Evolutionary conservation across 768 basidiomycete genomes (phyloP).

Genomic region (Pseudohyphozyma bogoriensis): DNA sequence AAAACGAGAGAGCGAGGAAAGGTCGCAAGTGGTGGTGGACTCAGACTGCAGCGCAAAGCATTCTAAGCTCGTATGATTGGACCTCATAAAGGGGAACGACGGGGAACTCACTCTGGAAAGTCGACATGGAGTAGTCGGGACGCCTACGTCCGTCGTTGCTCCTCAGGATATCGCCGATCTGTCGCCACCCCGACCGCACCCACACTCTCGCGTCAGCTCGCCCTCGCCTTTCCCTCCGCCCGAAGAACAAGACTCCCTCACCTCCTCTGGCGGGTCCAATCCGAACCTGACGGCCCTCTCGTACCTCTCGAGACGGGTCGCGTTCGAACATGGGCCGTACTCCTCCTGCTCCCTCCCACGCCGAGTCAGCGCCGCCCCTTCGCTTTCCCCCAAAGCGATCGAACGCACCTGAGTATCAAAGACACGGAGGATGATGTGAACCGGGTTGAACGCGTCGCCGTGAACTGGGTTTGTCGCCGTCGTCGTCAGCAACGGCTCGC

Average conservation of each 20-base stretch:
- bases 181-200: neutral
- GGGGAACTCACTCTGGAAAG: constrained; percentile 46
- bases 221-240: neutral
- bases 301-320: constrained; percentile 52
- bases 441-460: constrained; percentile 18
- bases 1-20: neutral
- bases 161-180: constrained; percentile 70
- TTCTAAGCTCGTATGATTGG: neutral
- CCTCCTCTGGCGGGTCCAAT: constrained; percentile 68
- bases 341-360: constrained; percentile 46
- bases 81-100: neutral
- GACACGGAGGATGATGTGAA: constrained; percentile 27
- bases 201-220: neutral
- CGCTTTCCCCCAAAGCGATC: neutral
- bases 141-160: constrained; percentile 56
- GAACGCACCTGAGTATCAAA: no score
- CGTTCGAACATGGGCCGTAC: constrained; percentile 65
- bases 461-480: constrained; percentile 6
- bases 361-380: neutral
- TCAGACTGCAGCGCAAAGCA: neutral
- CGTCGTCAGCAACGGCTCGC: neutral
- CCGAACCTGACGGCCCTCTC: constrained; percentile 69
- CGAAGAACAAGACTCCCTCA: constrained; percentile 37
- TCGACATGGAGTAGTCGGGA: constrained; percentile 50
- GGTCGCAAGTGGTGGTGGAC: no score